Evolutionary conservation across 495 filamentous ascomycete genomes (phyloP).

Genomic region (Aspergillus diversus): DNA sequence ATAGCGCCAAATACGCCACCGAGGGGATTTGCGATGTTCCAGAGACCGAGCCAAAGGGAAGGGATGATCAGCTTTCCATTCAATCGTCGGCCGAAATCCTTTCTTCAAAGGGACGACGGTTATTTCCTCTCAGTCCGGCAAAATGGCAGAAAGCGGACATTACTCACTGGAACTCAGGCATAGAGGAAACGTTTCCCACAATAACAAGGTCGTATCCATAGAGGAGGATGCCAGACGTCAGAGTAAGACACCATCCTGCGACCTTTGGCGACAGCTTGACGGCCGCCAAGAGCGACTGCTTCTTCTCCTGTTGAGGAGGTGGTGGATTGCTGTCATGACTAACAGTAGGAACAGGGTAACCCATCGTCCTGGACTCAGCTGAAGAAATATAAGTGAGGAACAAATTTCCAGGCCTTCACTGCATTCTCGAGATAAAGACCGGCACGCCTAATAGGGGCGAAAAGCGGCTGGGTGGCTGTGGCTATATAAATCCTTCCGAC

Average conservation of each 20-base stretch:
- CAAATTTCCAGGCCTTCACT: no score
- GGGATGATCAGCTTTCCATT: conserved; percentile 47
- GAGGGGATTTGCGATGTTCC: conserved; percentile 44
- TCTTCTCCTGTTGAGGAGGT: neutral
- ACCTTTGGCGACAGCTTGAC: conserved; percentile 27
- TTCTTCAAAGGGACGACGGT: conserved; percentile 22
- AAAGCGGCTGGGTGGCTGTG: no score
- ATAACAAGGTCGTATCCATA: conserved; percentile 56
- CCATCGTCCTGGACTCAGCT: no score
- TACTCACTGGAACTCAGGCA: conserved; percentile 46
- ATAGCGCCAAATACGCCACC: conserved; percentile 48
- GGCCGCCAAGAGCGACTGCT: conserved; percentile 8
- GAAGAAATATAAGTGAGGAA: no score
- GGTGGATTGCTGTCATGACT: conserved; percentile 3
- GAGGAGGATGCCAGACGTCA: conserved; percentile 43
- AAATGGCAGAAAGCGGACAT: neutral
- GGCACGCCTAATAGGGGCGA: no score
- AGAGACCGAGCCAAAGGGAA: conserved; percentile 50
- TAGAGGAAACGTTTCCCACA: conserved; percentile 48
- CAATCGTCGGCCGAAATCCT: conserved; percentile 38
- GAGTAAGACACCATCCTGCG: conserved; percentile 33
- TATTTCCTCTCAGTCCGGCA: no score
- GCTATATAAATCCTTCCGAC: no score
- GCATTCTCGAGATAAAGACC: no score
- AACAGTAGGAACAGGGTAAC: neutral